phyloP scores from a whole-genome alignment of 495 filamentous ascomycete genomes.

The Penicillium turbatum region DNA sequence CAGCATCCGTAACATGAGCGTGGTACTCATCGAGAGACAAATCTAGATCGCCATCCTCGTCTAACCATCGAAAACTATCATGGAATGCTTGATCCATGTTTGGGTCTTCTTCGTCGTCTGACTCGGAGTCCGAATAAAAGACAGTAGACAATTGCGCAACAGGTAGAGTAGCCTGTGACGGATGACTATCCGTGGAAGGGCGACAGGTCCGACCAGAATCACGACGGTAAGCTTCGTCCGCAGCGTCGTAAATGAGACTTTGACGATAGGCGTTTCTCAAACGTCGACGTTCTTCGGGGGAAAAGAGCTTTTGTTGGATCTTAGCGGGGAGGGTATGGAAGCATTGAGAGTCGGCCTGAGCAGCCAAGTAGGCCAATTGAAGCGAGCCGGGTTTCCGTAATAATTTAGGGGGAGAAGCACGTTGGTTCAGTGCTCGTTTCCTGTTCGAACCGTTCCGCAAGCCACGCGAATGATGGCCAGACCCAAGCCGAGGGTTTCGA shows the following conservation, averaged over 20 bases:
- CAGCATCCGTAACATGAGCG: conserved; percentile 35
- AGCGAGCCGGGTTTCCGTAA: conserved; percentile 38
- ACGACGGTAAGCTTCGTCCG: conserved; percentile 57
- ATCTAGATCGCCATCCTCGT: conserved; percentile 72
- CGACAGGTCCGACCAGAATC: conserved; percentile 6
- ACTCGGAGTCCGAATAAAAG: conserved; percentile 34
- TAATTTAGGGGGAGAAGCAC: conserved; percentile 17
- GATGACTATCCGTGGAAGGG: conserved; percentile 23
- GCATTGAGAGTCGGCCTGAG: conserved; percentile 63
- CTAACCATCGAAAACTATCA: conserved; percentile 74
- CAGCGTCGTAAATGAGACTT: conserved; percentile 63
- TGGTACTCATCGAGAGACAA: conserved; percentile 58
- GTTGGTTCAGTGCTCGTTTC: conserved; percentile 18
- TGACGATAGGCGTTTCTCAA: conserved; percentile 51
- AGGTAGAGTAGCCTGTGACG: conserved; percentile 20
- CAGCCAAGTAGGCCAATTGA: conserved; percentile 38
- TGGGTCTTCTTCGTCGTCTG: conserved; percentile 26
- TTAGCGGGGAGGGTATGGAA: conserved; percentile 68
- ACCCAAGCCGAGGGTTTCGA: conserved; percentile 14
- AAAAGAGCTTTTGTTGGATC: conserved; percentile 65
- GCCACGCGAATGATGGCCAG: conserved; percentile 9
- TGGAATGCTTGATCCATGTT: conserved; percentile 54
- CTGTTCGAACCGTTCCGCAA: conserved; percentile 11
- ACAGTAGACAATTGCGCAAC: conserved; percentile 22
- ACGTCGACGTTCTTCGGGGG: conserved; percentile 64